A percentile compares a stretch with the other conserved stretches of the same genome.
Conservation (phyloP, 345 rosid genomes). For the Pugionium dolabratum region DNA sequence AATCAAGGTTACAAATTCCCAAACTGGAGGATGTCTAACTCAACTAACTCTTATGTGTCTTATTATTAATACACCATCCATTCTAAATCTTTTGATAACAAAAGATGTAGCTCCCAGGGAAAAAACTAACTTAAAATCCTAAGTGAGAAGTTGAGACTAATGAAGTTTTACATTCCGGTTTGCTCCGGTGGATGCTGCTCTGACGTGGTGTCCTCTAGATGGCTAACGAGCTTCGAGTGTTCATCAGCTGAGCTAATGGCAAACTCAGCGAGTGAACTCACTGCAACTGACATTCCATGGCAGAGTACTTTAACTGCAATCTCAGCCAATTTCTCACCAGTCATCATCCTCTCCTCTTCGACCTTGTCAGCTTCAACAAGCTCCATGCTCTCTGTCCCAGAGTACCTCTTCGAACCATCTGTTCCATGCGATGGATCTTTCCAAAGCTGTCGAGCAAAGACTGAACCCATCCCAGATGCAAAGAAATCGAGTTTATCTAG, state of each 20-base stretch:
- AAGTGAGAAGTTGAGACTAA: neutral
- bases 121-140: slow-evolving; percentile 22
- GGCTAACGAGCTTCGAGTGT: slow-evolving; percentile 55
- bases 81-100: neutral
- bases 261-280: slow-evolving; percentile 72
- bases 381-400: slow-evolving; percentile 49
- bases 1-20: neutral
- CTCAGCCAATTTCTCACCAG: slow-evolving; percentile 74
- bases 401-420: slow-evolving; percentile 55
- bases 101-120: neutral
- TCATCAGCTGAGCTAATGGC: slow-evolving; percentile 63
- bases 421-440: slow-evolving; percentile 50
- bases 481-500: slow-evolving; percentile 81
- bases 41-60: slow-evolving; percentile 10
- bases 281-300: slow-evolving; percentile 91
- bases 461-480: slow-evolving; percentile 84
- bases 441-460: slow-evolving; percentile 63
- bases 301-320: slow-evolving; percentile 73
- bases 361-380: slow-evolving; percentile 57
- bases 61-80: slow-evolving; percentile 12
- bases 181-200: slow-evolving; percentile 14
- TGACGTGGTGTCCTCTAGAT: slow-evolving; percentile 47
- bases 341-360: slow-evolving; percentile 57
- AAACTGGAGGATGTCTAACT: neutral
- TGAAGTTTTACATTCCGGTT: slow-evolving; percentile 4